Evolutionary conservation across 2,329 filamentous ascomycete species (phyloP).

Genomic region (Aspergillus latus): DNA sequence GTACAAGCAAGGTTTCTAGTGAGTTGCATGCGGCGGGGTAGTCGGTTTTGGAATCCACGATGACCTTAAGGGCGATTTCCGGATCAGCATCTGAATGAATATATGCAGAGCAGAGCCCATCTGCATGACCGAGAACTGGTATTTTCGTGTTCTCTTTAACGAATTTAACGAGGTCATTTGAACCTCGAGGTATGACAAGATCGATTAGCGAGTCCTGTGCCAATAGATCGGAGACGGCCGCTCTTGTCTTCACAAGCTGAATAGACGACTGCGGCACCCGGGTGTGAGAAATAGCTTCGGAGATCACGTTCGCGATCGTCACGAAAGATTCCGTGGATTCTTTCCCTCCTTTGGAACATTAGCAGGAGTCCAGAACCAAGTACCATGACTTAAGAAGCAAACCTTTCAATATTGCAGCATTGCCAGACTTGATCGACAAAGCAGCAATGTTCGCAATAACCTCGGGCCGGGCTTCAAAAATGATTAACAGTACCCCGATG

Average conservation of each 20-base stretch:
- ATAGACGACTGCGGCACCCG: constrained; percentile 81
- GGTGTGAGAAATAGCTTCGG: constrained; percentile 68
- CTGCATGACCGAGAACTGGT: constrained; percentile 92
- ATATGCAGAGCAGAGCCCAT: constrained; percentile 87
- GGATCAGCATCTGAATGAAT: constrained; percentile 75
- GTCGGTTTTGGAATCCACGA: constrained; percentile 89
- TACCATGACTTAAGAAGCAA: constrained; percentile 6
- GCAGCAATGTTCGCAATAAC: constrained; percentile 98
- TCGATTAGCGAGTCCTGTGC: constrained; percentile 85
- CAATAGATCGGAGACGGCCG: constrained; percentile 85
- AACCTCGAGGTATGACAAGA: constrained; percentile 88
- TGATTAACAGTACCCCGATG: constrained; percentile 96
- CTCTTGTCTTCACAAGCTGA: constrained; percentile 92
- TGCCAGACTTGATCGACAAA: constrained; percentile 93
- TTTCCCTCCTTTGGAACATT: constrained; percentile 66
- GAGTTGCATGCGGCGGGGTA: constrained; percentile 97
- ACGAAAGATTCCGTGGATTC: constrained; percentile 93
- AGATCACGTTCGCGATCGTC: constrained; percentile 83
- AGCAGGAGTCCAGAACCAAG: constrained; percentile 3
- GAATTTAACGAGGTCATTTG: constrained; percentile 84
- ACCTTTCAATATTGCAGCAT: constrained; percentile 94
- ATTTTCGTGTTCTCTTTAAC: constrained; percentile 92
- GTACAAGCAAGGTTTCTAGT: constrained; percentile 85
- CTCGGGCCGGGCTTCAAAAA: constrained; percentile 96
- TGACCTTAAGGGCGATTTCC: constrained; percentile 68